Base-by-base conservation (phyloP, 2,329 filamentous ascomycete species). In the Leptographium wingfieldii region DNA sequence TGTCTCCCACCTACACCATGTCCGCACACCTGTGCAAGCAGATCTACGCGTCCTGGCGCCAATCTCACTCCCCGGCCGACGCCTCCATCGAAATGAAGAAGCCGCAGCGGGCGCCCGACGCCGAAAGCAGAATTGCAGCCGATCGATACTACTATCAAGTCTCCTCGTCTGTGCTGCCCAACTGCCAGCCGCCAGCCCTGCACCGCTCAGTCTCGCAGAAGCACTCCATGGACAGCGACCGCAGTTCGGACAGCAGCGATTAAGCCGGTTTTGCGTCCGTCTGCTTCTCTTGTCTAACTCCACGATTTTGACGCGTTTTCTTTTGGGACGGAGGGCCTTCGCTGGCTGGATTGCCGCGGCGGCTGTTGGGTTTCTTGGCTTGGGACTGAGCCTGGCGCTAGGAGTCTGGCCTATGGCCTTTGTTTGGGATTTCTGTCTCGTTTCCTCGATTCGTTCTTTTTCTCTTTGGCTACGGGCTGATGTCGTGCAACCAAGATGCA, bases 1-100 rank as follows among this genome's bases (percentile, higher is more conserved):
- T 83, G 80, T 76, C 79, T 59, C 80, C 79, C 57, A 82, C 80
- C 46, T 80, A 83, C 72, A 82, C 80, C 64, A 82, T 83, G 76
- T 81, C 80, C 19, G 79, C 80, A 66, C 80, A 83, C 66, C 72
- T 83, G 70, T 80, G 79, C 78, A 81, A 80, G 70, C 75, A 82
- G 66, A 79, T 83, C 71, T 80, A 77, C 73, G 73, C 77, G 57
- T 82, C 80, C n/a, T 83, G 80, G 78, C 75, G 75, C 63, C 77
- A 81, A 67, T 71, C 75, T 54, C 75, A 74, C 64, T 74, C 77
- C 64, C 68, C 72, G 33, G 71, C 62, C 69, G 54, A 60, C 63
- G 38, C 59, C 59, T n/a, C 64, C 63, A 60, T 64, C 68, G 52
- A 61, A n/a, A 29, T 29, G n/a, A 19, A 29, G 22, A 3, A 19